Percentiles rank a stretch among this genome's conserved stretches.
These are phyloP conservation scores for Taphrina betulina DNA, from an alignment of 1,139 yeast species.

Conservation along the genomic window DNA sequence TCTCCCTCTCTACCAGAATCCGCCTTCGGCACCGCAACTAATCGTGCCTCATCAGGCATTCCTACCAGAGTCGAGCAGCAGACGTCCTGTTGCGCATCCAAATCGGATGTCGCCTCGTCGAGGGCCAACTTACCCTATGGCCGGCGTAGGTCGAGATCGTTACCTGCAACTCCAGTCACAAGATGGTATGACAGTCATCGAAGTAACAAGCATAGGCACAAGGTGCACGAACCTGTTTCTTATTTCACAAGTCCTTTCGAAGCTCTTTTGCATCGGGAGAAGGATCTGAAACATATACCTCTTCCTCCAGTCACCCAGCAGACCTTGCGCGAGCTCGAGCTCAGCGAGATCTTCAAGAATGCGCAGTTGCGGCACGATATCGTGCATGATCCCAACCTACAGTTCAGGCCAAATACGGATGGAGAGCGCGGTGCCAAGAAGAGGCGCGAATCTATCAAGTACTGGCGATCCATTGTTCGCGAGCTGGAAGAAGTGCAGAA, in stretches of 20 bases:
- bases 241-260: background rate
- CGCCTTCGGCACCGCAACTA: background rate
- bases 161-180: background rate
- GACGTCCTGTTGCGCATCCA: background rate
- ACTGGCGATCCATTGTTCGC: conserved; percentile 54
- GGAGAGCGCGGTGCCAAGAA: conserved; percentile 85
- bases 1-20: no score
- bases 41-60: background rate
- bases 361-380: conserved; percentile 93
- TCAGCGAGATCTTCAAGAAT: conserved; percentile 83
- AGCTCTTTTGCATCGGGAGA: background rate
- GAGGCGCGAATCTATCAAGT: conserved; percentile 69
- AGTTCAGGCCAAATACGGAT: conserved; percentile 86
- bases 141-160: background rate
- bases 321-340: conserved; percentile 78
- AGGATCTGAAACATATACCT: background rate
- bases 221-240: no score
- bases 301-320: conserved; percentile 82
- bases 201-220: background rate
- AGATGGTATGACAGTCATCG: background rate
- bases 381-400: conserved; percentile 85
- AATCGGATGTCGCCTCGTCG: background rate
- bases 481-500: conserved; percentile 38
- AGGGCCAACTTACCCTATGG: background rate
- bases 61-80: background rate